Evolutionary conservation across 805 yeast genomes (phyloP).

Genomic region (Wickerhamiella australiensis): DNA sequence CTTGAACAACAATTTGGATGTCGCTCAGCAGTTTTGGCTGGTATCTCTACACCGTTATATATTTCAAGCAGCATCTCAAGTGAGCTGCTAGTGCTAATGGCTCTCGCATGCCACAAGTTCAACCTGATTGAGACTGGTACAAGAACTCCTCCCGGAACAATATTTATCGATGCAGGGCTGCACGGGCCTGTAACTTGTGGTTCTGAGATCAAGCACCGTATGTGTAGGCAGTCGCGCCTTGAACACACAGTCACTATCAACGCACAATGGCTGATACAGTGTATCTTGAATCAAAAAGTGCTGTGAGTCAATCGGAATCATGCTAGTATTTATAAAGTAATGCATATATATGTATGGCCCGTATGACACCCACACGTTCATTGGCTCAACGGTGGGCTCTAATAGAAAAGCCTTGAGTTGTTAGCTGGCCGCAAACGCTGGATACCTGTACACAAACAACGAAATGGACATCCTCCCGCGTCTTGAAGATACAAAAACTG

Average conservation of each 20-base stretch:
- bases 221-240: slow-evolving; percentile 14
- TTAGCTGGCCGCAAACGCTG: slow-evolving; percentile 2
- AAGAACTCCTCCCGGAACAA: slow-evolving; percentile 17
- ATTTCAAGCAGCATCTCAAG: slow-evolving; percentile 2
- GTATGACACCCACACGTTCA: slow-evolving; percentile 25
- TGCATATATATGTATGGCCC: slow-evolving; percentile 22
- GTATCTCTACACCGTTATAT: slow-evolving; percentile 19
- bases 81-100: slow-evolving; percentile 12
- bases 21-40: slow-evolving; percentile 18
- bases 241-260: slow-evolving; percentile 15
- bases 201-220: slow-evolving; percentile 12
- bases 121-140: slow-evolving; percentile 4
- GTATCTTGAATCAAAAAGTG: slow-evolving; percentile 25
- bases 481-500: slow-evolving; percentile 6
- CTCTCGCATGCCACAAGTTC: slow-evolving; percentile 14
- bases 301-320: slow-evolving; percentile 18
- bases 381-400: slow-evolving; percentile 10
- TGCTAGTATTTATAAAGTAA: no score
- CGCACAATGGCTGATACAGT: slow-evolving; percentile 26
- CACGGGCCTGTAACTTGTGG: slow-evolving; percentile 4
- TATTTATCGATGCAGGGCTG: slow-evolving; percentile 17
- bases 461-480: neutral
- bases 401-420: slow-evolving; percentile 7
- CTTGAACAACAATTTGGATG: slow-evolving; percentile 23
- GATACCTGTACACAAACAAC: neutral